Base-by-base conservation (phyloP, 805 yeast species). In the Candida namnaoensis region DNA sequence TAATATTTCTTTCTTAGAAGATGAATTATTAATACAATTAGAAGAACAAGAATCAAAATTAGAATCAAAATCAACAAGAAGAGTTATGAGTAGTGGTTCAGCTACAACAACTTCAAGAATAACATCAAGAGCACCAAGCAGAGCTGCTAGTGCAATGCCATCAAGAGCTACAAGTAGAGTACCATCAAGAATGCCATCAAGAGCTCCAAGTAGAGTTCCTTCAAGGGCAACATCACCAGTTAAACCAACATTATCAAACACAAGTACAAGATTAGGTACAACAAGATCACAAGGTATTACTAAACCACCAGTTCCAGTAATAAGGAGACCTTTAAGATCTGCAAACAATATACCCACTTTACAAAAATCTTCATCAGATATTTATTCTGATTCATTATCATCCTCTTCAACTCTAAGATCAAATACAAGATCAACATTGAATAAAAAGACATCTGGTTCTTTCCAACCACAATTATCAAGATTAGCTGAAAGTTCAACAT, bases 21-120 rank as follows among this genome's bases (percentile, higher is more conserved):
- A 57, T 9, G 54, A 57, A 7, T 50, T 64, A 15, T 41, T 43
- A 32, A 41, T 44, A 28, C 62, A 61, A 37, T 61, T 65, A 42
- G 56, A 56, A 23, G 66, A 60, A 24, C 55, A 52, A 36, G 38
- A 40, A 30, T 14, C 25, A 25, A 23, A 46, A 44, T 32, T 44
- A 38, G 27, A 43, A 38, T 3, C 37, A 51, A 10, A 50, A 52
- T 35, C 38, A 46, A 0, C 54, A 46, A 36, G 56, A 19, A 48
- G 52, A 45, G 19, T 19, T 19, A 19, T 19, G 19, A 19, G 19
- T 19, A 19, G 19, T 19, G 8, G 30, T 27, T 7, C 30, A 7
- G 11, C 5, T 27, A 27, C 4, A 9, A 45, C 49, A 36, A 41
- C 45, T 11, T 43, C 47, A 34, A 45, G 47, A 5, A 8, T 41